Conservation (phyloP, 805 yeast genomes). For the Candida wancherniae region DNA sequence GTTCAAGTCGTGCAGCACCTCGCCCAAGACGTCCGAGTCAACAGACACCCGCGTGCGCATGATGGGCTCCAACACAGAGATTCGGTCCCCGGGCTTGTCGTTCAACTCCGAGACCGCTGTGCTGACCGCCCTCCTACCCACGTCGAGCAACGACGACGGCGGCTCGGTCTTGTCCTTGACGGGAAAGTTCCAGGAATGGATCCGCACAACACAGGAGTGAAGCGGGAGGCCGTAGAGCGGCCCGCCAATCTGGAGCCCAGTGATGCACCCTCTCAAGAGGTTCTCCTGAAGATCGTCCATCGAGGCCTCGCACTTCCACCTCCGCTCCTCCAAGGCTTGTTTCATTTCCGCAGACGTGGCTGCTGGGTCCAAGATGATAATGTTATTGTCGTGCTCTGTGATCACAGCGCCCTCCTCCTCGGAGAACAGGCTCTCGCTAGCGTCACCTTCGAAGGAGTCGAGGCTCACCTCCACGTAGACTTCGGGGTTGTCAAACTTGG, state of each 20-base stretch:
- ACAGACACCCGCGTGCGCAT: conserved; percentile 72
- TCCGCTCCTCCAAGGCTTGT: conserved; percentile 24
- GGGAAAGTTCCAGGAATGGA: conserved; percentile 52
- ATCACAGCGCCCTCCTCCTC: conserved; percentile 38
- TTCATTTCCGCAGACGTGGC: conserved; percentile 26
- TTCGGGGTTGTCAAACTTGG: conserved; percentile 16
- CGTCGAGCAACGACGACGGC: conserved; percentile 38
- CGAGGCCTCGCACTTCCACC: conserved; percentile 48
- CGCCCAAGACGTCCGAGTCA: conserved; percentile 70
- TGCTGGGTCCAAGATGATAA: conserved; percentile 31
- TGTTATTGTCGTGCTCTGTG: conserved; percentile 46
- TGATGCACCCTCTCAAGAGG: conserved; percentile 53
- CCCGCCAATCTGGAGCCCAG: conserved; percentile 67
- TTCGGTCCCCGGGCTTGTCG: conserved; percentile 20
- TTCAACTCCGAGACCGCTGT: conserved; percentile 19
- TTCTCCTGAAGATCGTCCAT: conserved; percentile 50
- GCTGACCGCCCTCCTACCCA: conserved; percentile 35
- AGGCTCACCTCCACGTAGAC: conserved; percentile 24
- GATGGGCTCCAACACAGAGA: conserved; percentile 76
- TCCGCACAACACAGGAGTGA: conserved; percentile 54
- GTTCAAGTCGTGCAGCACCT: conserved; percentile 78
- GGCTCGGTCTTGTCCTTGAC: conserved; percentile 36
- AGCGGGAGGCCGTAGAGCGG: conserved; percentile 51
- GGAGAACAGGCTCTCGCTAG: conserved; percentile 26
- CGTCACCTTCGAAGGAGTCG: conserved; percentile 36